Evolutionary conservation across 371 early-diverging fungal genomes (phyloP), one percentile per base, ranked within the genome.

Genomic region (Mortierella sp.): DNA sequence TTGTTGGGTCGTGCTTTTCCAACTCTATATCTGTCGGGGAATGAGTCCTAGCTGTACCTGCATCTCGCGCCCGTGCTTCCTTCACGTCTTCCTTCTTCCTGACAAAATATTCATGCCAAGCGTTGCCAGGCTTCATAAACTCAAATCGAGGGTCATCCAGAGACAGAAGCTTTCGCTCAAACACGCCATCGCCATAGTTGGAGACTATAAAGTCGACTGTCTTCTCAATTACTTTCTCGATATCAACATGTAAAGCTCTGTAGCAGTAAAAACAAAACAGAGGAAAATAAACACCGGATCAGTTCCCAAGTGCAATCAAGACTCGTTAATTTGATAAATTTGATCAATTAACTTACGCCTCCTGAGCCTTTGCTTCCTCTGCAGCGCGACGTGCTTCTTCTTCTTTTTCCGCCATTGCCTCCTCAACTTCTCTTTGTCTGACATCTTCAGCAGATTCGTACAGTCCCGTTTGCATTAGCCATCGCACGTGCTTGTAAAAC

Each of bases 401-500:
- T 53, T 77, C 82, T 34, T 69, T 49, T 43, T 76, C 62, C 1
- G 61, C 80, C 54, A 49, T 74, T 17, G 70, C 71, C 40, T 79
- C 80, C 22, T 84, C 66, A 22, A 68, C 66, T 22, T 81, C 74
- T 32, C 65, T 37, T 53, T 32, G 63, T 29, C 58, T 58, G 32
- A 61, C 56, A n/a, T 86, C 84, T 17, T 82, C 79, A 17, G 77
- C 81, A 22, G 83, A 80, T 22, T 84, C 86, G 43, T 83, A 86
- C 2, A 92, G 73, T 1, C 90, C 90, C 10, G 88, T 84, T 42
- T 84, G 84, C 82, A 92, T 83, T 15, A 92, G 83, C 86, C 86
- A 86, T 15, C 85, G 70, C 2, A 92, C 72, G 58, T 91, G 92
- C 68, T 83, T 83, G 70, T 93, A 93, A 68, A 91, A 93, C 40